Percentiles rank a stretch among this genome's conserved stretches.
phyloP scores from a whole-genome alignment of 2,329 filamentous ascomycete species.

The Fusarium tjaetaba region DNA sequence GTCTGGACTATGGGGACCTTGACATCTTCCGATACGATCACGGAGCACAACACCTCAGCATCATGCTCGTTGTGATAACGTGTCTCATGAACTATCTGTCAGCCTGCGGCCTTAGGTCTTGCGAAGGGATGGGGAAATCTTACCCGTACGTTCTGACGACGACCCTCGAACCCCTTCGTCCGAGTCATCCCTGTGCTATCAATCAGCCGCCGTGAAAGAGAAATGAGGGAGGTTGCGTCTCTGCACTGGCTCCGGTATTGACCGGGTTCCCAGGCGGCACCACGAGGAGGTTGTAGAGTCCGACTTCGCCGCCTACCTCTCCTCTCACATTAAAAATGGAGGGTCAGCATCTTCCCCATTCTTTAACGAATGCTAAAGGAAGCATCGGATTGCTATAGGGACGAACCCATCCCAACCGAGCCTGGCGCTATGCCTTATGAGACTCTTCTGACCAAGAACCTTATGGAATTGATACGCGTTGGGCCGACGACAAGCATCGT shows the following conservation, averaged over 20 bases:
- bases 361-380: not conserved
- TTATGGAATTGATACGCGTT: not conserved
- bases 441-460: not conserved
- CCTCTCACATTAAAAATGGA: not conserved
- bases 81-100: too few relatives aligned
- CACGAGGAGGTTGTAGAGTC: constrained; percentile 75
- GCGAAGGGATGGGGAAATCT: not conserved
- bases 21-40: too few relatives aligned
- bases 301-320: not conserved
- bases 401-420: not conserved
- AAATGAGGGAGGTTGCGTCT: not conserved
- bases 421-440: not conserved
- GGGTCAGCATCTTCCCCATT: not conserved
- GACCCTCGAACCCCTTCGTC: not conserved
- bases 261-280: constrained; percentile 7
- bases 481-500: too few relatives aligned
- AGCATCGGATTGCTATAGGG: not conserved
- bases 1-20: too few relatives aligned
- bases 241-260: not conserved
- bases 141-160: not conserved
- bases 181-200: too few relatives aligned
- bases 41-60: too few relatives aligned
- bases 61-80: too few relatives aligned
- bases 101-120: too few relatives aligned
- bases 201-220: not conserved